Percentiles rank a stretch among this genome's conserved stretches.
phyloP scores from a whole-genome alignment of 352 stramenopile genomes.

The Globisporangium megalacanthum region DNA sequence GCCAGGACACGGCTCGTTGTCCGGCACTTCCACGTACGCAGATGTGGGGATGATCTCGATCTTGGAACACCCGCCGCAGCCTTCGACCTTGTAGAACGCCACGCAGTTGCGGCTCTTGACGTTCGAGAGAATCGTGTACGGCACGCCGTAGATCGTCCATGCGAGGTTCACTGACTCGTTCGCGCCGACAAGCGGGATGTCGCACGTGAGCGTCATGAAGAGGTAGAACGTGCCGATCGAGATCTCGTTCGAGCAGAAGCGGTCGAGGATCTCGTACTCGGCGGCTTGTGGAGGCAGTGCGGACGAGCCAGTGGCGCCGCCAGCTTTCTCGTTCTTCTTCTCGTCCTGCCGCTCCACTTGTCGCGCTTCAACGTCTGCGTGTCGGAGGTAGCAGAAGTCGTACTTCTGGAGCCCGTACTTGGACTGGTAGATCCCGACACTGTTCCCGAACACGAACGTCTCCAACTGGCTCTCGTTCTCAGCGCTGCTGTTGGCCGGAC shows the following conservation, averaged over 20 bases:
- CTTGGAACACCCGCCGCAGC: slow-evolving; percentile 22
- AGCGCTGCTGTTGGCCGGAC: slow-evolving; percentile 35
- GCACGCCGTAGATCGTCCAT: slow-evolving; percentile 49
- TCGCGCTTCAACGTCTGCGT: slow-evolving; percentile 24
- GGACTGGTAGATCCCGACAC: slow-evolving; percentile 50
- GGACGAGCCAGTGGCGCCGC: background rate
- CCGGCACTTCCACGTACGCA: slow-evolving; percentile 35
- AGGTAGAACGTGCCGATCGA: slow-evolving; percentile 58
- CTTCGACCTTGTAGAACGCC: slow-evolving; percentile 47
- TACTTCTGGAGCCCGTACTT: slow-evolving; percentile 59
- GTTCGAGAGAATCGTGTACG: slow-evolving; percentile 42
- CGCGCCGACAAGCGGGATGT: slow-evolving; percentile 33
- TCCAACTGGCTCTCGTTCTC: slow-evolving; percentile 22
- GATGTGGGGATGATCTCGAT: slow-evolving; percentile 52
- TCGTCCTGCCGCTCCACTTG: slow-evolving; percentile 15
- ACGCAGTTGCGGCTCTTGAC: slow-evolving; percentile 46
- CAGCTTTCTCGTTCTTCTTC: slow-evolving; percentile 20
- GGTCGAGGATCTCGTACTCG: slow-evolving; percentile 41
- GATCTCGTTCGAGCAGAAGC: slow-evolving; percentile 43
- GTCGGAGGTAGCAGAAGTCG: slow-evolving; percentile 53
- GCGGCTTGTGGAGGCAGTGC: too few species aligned
- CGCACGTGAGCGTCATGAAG: slow-evolving; percentile 59
- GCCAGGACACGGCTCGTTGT: slow-evolving; percentile 29
- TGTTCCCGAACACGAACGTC: slow-evolving; percentile 44
- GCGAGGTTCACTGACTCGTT: slow-evolving; percentile 44